phyloP scores from a whole-genome alignment of 2,329 filamentous ascomycete genomes.

The Calonectria pteridis region DNA sequence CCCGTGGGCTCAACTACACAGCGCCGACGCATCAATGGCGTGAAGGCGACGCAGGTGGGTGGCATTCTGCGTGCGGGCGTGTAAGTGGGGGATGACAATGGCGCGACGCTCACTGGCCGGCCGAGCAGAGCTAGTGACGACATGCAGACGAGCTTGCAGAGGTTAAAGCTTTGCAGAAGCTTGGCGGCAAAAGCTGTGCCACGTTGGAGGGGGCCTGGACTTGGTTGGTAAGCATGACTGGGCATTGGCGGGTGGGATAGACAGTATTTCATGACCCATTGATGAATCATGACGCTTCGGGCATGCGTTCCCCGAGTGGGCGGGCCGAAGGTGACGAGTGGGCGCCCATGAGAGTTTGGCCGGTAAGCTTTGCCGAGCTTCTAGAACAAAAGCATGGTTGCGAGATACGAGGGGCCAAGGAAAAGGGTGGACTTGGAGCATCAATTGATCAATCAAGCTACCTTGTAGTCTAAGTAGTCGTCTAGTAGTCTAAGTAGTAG shows the following conservation, averaged over 20 bases:
- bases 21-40: conserved; percentile 13
- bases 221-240: conserved; percentile 18
- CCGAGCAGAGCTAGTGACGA: conserved; percentile 35
- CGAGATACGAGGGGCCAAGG: background rate
- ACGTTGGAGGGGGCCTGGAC: background rate
- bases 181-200: background rate
- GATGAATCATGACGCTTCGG: background rate
- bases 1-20: background rate
- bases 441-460: background rate
- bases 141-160: conserved; percentile 28
- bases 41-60: conserved; percentile 26
- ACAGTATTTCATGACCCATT: background rate
- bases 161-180: background rate
- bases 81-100: conserved; percentile 46
- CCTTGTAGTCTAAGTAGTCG: no score
- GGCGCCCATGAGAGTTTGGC: background rate
- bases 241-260: background rate
- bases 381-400: background rate
- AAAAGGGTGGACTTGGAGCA: background rate
- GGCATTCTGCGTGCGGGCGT: conserved; percentile 32
- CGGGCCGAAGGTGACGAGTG: no score
- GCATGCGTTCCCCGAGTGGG: background rate
- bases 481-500: no score
- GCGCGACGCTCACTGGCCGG: conserved; percentile 35
- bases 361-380: background rate